Base-by-base conservation (phyloP, 129 eudicot genomes). In the Sambucus nigra region DNA sequence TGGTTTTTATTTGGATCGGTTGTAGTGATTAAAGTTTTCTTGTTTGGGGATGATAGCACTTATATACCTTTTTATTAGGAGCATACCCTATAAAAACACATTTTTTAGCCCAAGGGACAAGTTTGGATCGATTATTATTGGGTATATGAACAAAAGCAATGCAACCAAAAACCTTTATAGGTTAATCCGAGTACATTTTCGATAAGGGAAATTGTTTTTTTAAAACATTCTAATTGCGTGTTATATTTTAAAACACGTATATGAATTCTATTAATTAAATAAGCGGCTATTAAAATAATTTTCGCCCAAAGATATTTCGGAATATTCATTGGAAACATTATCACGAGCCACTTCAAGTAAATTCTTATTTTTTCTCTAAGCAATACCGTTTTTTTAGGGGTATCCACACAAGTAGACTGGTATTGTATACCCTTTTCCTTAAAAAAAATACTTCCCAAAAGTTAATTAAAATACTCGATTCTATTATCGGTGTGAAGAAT, bases 211-310 rank as follows among this genome's bases (percentile, higher is more conserved):
- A 27, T 42, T 42, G 12, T 7, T 15, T 5, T 27, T n/a, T 16
- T 16, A 5, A 53, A 29, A 29, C 59, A 28, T 29, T 53, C 14
- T 57, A 57, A 22, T 3, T 47, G 50, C 8, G 63, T 57, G 8
- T 1, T 23, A 39, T 20, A 57, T 22, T 57, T 57, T 14, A 57
- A 41, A 41, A 57, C 39, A 21, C 7, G 50, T 4, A 35, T 38
- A 23, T 35, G 63, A 24, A 57, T 38, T 20, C 5, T 38, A 9
- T 57, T 57, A 38, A 57, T 57, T 20, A 57, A 40, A 40, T 57
- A 57, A 5, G 21, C 21, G 3, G 51, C 22, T 22, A 38, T 57
- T 20, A 57, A 41, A 14, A 23, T 1, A 12, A 23, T 38, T 10
- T 57, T 9, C 23, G 4, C 63, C 63, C 50, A 57, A 16, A 57